phyloP scores from a whole-genome alignment of 768 basidiomycete genomes.

The Favolaschia claudopus region DNA sequence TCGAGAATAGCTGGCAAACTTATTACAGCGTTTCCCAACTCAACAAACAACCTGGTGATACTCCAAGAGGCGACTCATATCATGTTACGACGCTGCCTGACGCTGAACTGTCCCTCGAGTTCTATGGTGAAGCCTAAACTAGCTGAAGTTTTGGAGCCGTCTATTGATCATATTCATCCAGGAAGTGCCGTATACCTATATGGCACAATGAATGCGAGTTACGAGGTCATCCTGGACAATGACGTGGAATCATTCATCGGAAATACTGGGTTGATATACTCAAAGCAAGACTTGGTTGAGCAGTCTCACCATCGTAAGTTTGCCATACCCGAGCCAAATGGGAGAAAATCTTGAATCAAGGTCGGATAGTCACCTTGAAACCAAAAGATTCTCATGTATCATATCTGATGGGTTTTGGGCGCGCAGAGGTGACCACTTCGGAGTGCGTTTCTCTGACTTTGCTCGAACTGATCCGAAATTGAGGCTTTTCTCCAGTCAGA shows the following conservation, averaged over 20 bases:
- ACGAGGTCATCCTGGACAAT: constrained; percentile 7
- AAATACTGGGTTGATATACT: constrained; percentile 4
- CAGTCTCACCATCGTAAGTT: background rate
- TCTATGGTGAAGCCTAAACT: constrained; percentile 15
- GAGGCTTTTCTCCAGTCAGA: background rate
- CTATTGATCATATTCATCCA: background rate
- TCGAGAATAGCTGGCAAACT: constrained; percentile 12
- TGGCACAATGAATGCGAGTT: constrained; percentile 7
- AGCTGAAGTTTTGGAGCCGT: too few species aligned
- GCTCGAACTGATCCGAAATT: too few species aligned
- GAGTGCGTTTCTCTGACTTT: background rate
- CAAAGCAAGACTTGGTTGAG: background rate
- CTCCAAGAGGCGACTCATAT: background rate
- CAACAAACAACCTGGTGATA: constrained; percentile 6
- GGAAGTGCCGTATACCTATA: constrained; percentile 11
- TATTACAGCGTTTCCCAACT: constrained; percentile 9
- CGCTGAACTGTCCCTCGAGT: constrained; percentile 9
- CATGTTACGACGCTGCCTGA: constrained; percentile 9
- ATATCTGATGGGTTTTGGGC: background rate
- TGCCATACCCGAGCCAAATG: background rate
- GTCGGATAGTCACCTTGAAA: constrained; percentile 3
- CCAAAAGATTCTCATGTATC: background rate
- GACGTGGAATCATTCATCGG: background rate
- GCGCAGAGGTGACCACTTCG: background rate
- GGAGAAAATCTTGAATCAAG: too few species aligned